Evolutionary conservation across 208 protist genomes (phyloP), one percentile per base, ranked within the genome.

Genomic region (Leishmania martiniquensis): DNA sequence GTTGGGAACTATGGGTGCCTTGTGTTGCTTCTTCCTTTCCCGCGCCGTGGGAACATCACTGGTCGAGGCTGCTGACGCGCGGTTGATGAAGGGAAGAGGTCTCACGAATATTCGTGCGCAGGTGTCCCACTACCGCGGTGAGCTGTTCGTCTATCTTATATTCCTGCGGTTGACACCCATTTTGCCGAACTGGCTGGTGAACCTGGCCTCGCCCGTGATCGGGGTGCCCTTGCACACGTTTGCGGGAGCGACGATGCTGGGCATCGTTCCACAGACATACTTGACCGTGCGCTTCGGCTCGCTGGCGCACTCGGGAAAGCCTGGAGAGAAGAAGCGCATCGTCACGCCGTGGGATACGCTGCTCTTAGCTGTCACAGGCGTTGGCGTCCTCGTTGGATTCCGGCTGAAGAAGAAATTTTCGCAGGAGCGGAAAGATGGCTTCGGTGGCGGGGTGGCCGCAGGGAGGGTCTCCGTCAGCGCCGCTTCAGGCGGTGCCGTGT

Each of bases 171-270:
- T 98, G 20, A 97, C 97, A 2, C 96, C 97, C 20, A 83, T 98
- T 45, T 70, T 99, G 29, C 97, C 97, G 17, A 98, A 99, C 79
- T 99, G 95, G 95, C 87, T 98, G 13, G 87, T 99, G n/a, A 99
- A 98, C 82, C 72, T 97, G 1, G 90, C 95, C 1, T 95, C 93
- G 7, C 97, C 97, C 0, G 74, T 97, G 7, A 86, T 95, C 5
- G 87, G 87, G 10, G 92, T 97, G 3, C 90, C 92, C 12, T 69
- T 96, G 29, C 57, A 49, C 7, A 74, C 86, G 32, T 98, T 98
- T 84, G 91, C 85, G 0, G 68, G 88, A 15, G 95, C 90, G 7
- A 98, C 97, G 1, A 76, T 91, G 72, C 37, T 98, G 7, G 97
- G 97, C 22, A 97, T 98, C 55, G 68, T 94, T 29, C 96, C 96